These are phyloP conservation scores for Scutellaria baicalensis DNA, from an alignment of 257 asterid species.

Conservation along the genomic window DNA sequence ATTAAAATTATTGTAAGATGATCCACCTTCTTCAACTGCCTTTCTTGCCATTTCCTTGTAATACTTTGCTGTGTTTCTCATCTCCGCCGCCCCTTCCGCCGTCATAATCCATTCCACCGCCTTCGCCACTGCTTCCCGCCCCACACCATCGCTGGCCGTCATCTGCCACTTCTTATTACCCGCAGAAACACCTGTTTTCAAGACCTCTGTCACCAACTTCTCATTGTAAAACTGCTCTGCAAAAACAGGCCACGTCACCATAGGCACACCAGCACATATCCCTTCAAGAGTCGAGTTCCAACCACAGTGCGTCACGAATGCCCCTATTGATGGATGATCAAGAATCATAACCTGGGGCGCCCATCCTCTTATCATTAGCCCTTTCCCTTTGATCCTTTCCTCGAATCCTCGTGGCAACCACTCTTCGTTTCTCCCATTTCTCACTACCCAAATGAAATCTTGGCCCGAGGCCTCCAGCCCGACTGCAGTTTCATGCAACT, in stretches of 20 bases:
- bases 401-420: conserved; percentile 56
- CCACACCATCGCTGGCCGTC: conserved; percentile 28
- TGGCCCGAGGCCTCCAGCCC: conserved; percentile 55
- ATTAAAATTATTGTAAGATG: conserved; percentile 39
- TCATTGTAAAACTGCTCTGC: conserved; percentile 44
- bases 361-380: conserved; percentile 64
- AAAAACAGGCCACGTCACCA: conserved; percentile 44
- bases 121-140: conserved; percentile 29
- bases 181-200: conserved; percentile 29
- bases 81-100: conserved; percentile 31
- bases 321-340: conserved; percentile 21
- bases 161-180: conserved; percentile 30
- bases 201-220: conserved; percentile 29
- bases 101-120: conserved; percentile 31
- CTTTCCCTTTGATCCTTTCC: conserved; percentile 36
- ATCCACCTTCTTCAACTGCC: conserved; percentile 61
- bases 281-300: conserved; percentile 38
- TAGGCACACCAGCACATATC: conserved; percentile 28
- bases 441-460: conserved; percentile 64
- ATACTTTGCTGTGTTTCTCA: conserved; percentile 22
- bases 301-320: conserved; percentile 35
- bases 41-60: conserved; percentile 29
- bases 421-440: conserved; percentile 17
- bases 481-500: conserved; percentile 52
- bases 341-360: conserved; percentile 53